Base-by-base conservation (phyloP, 1,139 yeast genomes). In the Sugiyamaella sp. region DNA sequence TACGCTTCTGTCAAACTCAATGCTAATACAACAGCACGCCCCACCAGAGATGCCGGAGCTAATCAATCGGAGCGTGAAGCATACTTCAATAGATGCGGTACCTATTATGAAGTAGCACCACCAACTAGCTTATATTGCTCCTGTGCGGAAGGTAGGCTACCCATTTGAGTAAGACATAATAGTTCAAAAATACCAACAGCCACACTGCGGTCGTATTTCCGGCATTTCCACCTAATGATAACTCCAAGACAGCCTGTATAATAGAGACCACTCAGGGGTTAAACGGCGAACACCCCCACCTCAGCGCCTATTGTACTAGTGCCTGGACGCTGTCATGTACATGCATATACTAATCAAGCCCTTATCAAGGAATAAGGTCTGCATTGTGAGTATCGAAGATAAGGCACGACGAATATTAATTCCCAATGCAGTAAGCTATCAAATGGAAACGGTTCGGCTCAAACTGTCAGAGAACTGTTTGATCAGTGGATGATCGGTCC, bases 351-450 rank as follows among this genome's bases (percentile, higher is more conserved):
- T 29, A 20, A 44, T 33, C 35, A 22, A 32, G 21, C 48, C 38
- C 48, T 44, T 44, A 44, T 44, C 48, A 22, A 44, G 48, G 38
- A 43, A 29, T 29, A 10, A 33, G 22, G 17, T 16, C 40, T 44
- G 48, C 41, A 22, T n/a, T 21, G 14, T 19, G 17, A 19, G n/a
- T n/a, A 4, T 12, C n/a, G 14, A 12, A 19, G 48, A 44, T 44
- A 44, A 44, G 48, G 48, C 41, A 44, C 27, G 27, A 44, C 37
- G 48, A 21, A 33, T 16, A 33, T 44, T 19, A 14, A 8, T 21
- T 33, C 48, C 48, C 5, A 12, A 44, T 32, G n/a, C 5, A 33
- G 48, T 19, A 44, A 44, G 29, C n/a, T 12, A 44, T 16, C 48
- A 32, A 44, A 12, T 8, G 10, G 40, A 39, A 29, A 29, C 35